Evolutionary conservation across 2,329 filamentous ascomycete species (phyloP), one percentile per base, ranked within the genome.

Genomic region (Monosporascus sp.): DNA sequence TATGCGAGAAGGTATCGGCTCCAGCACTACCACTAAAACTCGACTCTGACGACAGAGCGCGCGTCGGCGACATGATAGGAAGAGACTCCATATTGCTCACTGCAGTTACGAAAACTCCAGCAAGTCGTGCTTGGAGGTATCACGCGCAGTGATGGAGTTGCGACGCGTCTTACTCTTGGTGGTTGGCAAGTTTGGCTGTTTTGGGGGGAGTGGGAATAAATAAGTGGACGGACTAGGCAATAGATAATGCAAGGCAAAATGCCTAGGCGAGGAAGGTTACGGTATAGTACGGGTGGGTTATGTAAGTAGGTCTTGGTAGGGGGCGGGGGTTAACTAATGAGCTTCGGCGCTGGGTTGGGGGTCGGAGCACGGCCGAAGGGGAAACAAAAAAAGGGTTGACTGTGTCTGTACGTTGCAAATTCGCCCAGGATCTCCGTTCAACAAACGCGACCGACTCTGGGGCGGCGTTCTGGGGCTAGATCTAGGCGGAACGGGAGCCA

Each of bases 1-100:
- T 72, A 61, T 80, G 70, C 64, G 74, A 77, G 49, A 76, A 77
- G 45, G 69, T 69, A 55, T 78, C 75, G 51, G 68, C 67, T 51
- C 68, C 63, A 22, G 58, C 59, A 40, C 55, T 61, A 46, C 61
- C 56, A 53, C 65, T 66, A 19, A 46, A 46, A 46, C 41, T 59
- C 43, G 63, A 61, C 61, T 69, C 67, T 4, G 67, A 66, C 16
- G 64, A 66, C 20, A 63, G 54, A n/a, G 63, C 65, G 58, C 64
- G 63, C 56, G 63, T 51, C 52, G 64, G 59, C 50, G 64, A 64
- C 55, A 62, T 54, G 49, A 60, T 51, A 51, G 49, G 52, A 54
- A 55, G 51, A 16, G 61, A 61, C 44, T 62, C 57, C 64, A 65
- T 66, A 49, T 60, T 49, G 50, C 27, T 54, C 46, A 20, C 59